These are phyloP conservation scores for Monosporozyma aquatica DNA, from an alignment of 805 yeast species.

Conservation along the genomic window DNA sequence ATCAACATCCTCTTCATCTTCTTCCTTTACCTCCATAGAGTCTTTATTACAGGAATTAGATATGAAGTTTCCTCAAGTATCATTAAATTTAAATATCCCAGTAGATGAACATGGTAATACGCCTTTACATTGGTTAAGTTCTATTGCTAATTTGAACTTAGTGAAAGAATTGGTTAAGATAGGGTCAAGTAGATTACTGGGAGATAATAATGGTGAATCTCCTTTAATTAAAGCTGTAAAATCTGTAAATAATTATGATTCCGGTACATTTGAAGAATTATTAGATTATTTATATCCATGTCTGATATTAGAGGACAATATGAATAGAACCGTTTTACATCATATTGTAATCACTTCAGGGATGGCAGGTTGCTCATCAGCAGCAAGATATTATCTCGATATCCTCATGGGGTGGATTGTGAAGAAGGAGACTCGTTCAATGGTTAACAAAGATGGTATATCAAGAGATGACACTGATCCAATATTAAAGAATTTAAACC, in stretches of 20 bases:
- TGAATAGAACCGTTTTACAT: constrained; percentile 75
- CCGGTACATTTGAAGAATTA: constrained; percentile 61
- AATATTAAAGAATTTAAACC: constrained; percentile 36
- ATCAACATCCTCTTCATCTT: no score
- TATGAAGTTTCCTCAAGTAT: constrained; percentile 16
- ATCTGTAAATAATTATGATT: constrained; percentile 70
- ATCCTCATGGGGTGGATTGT: constrained; percentile 73
- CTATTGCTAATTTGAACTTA: constrained; percentile 67
- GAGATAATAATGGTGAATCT: constrained; percentile 81
- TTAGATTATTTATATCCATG: constrained; percentile 71
- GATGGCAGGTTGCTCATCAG: constrained; percentile 60
- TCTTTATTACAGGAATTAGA: constrained; percentile 20
- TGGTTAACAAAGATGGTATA: background rate
- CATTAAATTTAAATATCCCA: constrained; percentile 63
- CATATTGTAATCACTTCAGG: constrained; percentile 79
- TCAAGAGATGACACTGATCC: constrained; percentile 32
- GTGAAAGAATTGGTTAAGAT: constrained; percentile 58
- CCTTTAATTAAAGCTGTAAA: constrained; percentile 72
- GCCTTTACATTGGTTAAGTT: constrained; percentile 92
- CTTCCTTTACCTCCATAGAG: constrained; percentile 7
- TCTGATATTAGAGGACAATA: constrained; percentile 52
- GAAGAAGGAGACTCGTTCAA: constrained; percentile 24
- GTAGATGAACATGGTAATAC: constrained; percentile 92
- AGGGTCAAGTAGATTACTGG: constrained; percentile 54
- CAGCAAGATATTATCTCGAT: constrained; percentile 65